phyloP scores from a whole-genome alignment of 495 filamentous ascomycete species.

The Penicillium subrubescens region DNA sequence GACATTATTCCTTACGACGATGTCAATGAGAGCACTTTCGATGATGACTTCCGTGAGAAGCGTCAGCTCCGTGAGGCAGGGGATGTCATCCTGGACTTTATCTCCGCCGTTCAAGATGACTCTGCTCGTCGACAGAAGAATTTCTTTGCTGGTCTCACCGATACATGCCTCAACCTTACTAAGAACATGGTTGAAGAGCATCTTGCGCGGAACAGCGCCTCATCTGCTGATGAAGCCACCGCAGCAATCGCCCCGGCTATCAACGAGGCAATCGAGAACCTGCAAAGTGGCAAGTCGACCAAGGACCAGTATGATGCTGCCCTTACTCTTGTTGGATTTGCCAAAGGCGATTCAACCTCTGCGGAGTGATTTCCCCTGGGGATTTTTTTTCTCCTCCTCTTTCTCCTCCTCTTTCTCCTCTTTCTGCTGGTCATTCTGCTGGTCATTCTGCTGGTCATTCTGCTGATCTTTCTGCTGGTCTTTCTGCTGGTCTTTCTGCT shows the following conservation, averaged over 20 bases:
- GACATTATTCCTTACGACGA: slow-evolving; percentile 18
- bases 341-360: not conserved
- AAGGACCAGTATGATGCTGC: slow-evolving; percentile 20
- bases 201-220: slow-evolving; percentile 2
- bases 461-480: no score
- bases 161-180: slow-evolving; percentile 12
- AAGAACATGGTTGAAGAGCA: slow-evolving; percentile 10
- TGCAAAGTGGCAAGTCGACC: slow-evolving; percentile 1
- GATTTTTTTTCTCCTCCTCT: no score
- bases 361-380: not conserved
- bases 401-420: not conserved
- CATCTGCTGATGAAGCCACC: not conserved
- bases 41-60: slow-evolving; percentile 25
- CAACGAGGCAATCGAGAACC: slow-evolving; percentile 4
- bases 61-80: slow-evolving; percentile 18
- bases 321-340: slow-evolving; percentile 15
- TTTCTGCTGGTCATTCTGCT: no score
- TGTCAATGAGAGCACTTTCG: slow-evolving; percentile 17
- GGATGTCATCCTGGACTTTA: slow-evolving; percentile 26
- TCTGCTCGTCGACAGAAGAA: slow-evolving; percentile 1
- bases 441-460: no score
- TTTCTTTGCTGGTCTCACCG: slow-evolving; percentile 5
- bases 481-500: not conserved
- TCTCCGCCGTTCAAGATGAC: slow-evolving; percentile 20
- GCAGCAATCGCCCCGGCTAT: not conserved